phyloP scores from a whole-genome alignment of 805 yeast species.

The Clavispora phyllophila region DNA sequence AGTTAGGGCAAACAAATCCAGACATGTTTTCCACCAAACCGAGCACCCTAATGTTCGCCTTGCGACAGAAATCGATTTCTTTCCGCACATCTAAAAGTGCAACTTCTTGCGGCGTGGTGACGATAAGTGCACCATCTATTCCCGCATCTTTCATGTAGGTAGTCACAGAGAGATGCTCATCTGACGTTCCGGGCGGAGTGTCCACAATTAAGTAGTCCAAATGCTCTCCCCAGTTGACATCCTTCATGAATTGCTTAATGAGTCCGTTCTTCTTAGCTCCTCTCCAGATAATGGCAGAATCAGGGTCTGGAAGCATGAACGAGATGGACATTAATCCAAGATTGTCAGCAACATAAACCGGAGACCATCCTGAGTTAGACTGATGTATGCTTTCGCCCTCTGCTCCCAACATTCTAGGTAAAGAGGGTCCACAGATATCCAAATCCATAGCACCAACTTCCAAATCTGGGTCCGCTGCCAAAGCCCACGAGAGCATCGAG shows the following conservation, averaged over 20 bases:
- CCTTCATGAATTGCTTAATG: constrained; percentile 88
- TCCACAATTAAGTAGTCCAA: constrained; percentile 85
- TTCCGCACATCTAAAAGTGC: constrained; percentile 92
- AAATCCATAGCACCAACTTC: constrained; percentile 97
- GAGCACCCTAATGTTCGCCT: constrained; percentile 78
- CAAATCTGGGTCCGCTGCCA: constrained; percentile 69
- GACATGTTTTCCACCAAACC: constrained; percentile 98
- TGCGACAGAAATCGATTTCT: constrained; percentile 90
- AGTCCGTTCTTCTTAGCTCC: constrained; percentile 93
- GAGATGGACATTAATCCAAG: constrained; percentile 94
- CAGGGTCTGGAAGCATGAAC: constrained; percentile 88
- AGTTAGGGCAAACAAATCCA: constrained; percentile 95
- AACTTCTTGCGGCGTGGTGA: constrained; percentile 97
- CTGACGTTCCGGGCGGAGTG: constrained; percentile 98
- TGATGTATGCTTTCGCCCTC: constrained; percentile 81
- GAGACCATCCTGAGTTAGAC: constrained; percentile 92
- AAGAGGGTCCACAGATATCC: constrained; percentile 96
- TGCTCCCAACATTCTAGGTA: constrained; percentile 93
- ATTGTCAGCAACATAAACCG: constrained; percentile 93
- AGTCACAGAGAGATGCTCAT: constrained; percentile 89
- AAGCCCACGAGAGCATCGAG: constrained; percentile 93
- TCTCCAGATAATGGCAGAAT: constrained; percentile 94
- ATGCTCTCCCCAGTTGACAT: constrained; percentile 86
- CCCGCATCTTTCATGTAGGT: constrained; percentile 85
- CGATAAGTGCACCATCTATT: constrained; percentile 90